A percentile compares a stretch with the other conserved stretches of the same genome.
Evolutionary conservation across 2,329 filamentous ascomycete genomes (phyloP).

Genomic region (Cytospora piceicola): DNA sequence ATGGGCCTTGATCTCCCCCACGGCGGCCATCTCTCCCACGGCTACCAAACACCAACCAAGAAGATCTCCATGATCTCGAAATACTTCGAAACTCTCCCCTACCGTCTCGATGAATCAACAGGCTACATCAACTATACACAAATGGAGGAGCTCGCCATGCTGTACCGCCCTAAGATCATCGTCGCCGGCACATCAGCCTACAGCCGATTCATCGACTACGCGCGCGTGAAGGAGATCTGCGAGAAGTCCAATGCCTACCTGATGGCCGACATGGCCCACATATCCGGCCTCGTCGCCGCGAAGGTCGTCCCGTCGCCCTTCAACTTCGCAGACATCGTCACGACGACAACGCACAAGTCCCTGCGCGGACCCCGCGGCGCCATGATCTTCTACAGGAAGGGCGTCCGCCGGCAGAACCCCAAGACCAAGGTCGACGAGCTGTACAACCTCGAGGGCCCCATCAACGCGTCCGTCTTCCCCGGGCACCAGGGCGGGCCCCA

Average conservation of each 20-base stretch:
- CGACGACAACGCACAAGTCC: conserved; percentile 97
- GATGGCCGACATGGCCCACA: conserved; percentile 95
- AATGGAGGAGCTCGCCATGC: conserved; percentile 80
- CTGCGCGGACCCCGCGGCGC: conserved; percentile 92
- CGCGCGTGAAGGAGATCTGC: conserved; percentile 85
- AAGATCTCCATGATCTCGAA: conserved; percentile 99
- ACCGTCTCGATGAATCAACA: conserved; percentile 86
- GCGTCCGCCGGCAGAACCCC: conserved; percentile 78
- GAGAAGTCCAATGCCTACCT: conserved; percentile 93
- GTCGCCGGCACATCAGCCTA: conserved; percentile 95
- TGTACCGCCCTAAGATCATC: conserved; percentile 95
- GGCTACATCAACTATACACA: conserved; percentile 95
- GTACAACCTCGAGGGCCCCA: conserved; percentile 90
- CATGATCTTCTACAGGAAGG: conserved; percentile 98
- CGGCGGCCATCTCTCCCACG: conserved; percentile 93
- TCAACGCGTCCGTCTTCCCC: conserved; percentile 96
- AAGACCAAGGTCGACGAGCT: conserved; percentile 85
- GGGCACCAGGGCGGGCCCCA: conserved; percentile 97
- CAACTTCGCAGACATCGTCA: conserved; percentile 88
- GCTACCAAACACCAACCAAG: conserved; percentile 91
- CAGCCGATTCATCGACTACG: conserved; percentile 94
- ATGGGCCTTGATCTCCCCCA: conserved; percentile 98
- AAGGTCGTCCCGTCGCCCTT: conserved; percentile 92
- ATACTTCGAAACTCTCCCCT: conserved; percentile 98
- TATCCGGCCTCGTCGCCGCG: conserved; percentile 90